Conservation (phyloP, 371 early-diverging fungal species). For the Encephalitozoon romaleae region DNA sequence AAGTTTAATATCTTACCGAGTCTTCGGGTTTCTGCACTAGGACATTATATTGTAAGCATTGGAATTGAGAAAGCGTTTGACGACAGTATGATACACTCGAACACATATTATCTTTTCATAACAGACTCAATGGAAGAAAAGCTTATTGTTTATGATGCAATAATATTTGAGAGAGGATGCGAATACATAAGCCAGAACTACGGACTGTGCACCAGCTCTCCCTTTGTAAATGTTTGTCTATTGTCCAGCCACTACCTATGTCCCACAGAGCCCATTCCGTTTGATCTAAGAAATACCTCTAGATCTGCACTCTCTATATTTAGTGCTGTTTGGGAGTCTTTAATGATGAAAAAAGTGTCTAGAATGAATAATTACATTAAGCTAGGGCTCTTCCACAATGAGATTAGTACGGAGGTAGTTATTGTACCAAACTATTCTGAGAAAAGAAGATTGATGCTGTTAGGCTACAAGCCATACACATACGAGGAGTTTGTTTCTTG, state of each 20-base stretch:
- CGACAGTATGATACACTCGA: not conserved
- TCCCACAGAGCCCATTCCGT: not conserved
- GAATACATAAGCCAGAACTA: not conserved
- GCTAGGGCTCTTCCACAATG: not conserved
- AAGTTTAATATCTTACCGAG: not conserved
- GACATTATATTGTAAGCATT: not conserved
- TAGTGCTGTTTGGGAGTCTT: not conserved
- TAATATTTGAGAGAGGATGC: not conserved
- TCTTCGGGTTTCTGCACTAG: not conserved
- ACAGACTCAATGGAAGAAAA: not conserved
- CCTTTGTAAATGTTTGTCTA: not conserved
- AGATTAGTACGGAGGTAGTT: not conserved
- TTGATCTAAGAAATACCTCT: not conserved
- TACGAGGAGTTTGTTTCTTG: constrained; percentile 8
- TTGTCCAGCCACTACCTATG: not conserved
- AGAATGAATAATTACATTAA: not conserved
- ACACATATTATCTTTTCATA: constrained; percentile 3
- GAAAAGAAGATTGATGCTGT: not conserved
- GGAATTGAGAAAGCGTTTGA: not conserved
- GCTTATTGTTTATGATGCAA: not conserved
- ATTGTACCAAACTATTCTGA: not conserved
- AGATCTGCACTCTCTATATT: not conserved
- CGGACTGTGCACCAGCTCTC: not conserved
- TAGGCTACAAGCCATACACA: not conserved
- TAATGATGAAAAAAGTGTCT: not conserved